Evolutionary conservation across 768 basidiomycete species (phyloP), one percentile per base, ranked within the genome.

Genomic region (Boletus coccyginus): DNA sequence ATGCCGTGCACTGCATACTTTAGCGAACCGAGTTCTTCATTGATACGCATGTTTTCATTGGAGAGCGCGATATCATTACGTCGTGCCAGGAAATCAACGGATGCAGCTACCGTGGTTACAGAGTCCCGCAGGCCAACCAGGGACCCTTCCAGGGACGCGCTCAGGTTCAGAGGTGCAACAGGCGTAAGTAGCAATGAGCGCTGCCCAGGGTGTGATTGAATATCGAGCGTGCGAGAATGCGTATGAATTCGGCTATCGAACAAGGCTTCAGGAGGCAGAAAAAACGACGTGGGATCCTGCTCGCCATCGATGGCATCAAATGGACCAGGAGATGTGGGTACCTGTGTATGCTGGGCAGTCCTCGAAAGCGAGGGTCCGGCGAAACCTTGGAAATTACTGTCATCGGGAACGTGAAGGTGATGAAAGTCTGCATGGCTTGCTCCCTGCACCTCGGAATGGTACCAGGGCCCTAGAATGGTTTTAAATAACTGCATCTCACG

Each of bases 21-120:
- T 47, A 93, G 64, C 21, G 84, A 82, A 62, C 83, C 81, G 33
- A 90, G 77, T 66, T 93, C 90, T 61, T 93, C 90, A 43, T 82
- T 84, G 56, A 87, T 72, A 58, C 89, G 75, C 65, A 88, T 76
- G 45, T 81, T 81, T 69, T 93, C 90, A 60, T 89, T 87, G 21
- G 82, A 78, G 50, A 88, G 70, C 40, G 83, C 81, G 61, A 90
- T 82, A 46, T 89, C 87, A 50, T 78, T 82, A 24, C 84, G 75
- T 46, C 86, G 76, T 17, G 79, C 83, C 11, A 88, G 72, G 1
- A 80, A 85, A 53, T 87, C 86, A 40, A 88, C 73, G 1, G 83
- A 77, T 7, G 77, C 70, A n/a, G 81, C 78, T n/a, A 88, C 73
- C 12, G 81, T 71, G 47, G 83, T 77, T 36, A 91, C 65, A 49